Base-by-base conservation (phyloP, 805 yeast genomes). In the Teunomyces lycoperdinae region DNA sequence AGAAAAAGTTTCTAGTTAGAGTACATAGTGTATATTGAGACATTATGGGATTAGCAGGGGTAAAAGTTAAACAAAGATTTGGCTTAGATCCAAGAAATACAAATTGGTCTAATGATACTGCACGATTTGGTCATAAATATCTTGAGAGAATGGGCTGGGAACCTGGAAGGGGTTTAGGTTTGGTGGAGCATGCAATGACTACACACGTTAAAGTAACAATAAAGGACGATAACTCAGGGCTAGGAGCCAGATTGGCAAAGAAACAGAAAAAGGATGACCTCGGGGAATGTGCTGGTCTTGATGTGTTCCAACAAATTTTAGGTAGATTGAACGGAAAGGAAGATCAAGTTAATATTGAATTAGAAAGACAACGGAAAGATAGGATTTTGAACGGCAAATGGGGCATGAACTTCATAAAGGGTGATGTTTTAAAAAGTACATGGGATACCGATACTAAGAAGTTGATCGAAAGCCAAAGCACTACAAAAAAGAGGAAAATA, bases 41-140 rank as follows among this genome's bases (percentile, higher is more conserved):
- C 34, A 50, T 16, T 24, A 87, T 87, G 95, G 94, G 95, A 44
- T 77, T 87, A 60, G 92, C 92, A 39, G 97, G 88, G 9, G 76
- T 85, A 5, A 85, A 83, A 61, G 80, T 77, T 9, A 89, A 87
- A 60, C 96, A 87, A 59, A 78, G 94, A 60, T 85, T 91, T 63
- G 97, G 98, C 9, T 68, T 77, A 32, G 99, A 92, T 69, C 99
- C 99, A 13, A 75, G 98, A 61, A 92, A 92, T 61, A 91, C 97
- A 1, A 79, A 83, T 51, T 92, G 99, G 99, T 85, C 97, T 24
- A 89, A 89, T 61, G 88, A 89, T 58, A 82, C 85, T 0, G 73
- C 75, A 3, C 70, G 96, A 44, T 92, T 92, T 60, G 99, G 99
- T 0, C 97, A 87, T 63, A 81, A 85, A 58, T 90, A 90, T 65